Percentiles rank a stretch among this genome's conserved stretches.
Evolutionary conservation across 2,329 filamentous ascomycete genomes (phyloP).

Genomic region (Fusarium newnesense): DNA sequence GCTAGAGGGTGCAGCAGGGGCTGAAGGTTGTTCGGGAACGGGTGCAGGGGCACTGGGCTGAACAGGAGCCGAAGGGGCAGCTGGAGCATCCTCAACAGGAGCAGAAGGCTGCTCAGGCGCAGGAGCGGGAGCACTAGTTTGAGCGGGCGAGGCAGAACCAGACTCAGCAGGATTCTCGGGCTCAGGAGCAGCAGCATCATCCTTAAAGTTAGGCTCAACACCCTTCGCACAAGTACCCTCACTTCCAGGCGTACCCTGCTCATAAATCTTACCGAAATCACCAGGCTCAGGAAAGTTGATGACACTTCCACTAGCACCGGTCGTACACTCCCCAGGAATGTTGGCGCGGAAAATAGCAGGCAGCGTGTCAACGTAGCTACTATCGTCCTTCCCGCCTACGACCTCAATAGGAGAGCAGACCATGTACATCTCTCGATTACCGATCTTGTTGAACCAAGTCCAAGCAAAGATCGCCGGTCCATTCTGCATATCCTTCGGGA

Average conservation of each 20-base stretch:
- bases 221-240: conserved; percentile 32
- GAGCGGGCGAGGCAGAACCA: background rate
- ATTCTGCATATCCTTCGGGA: conserved; percentile 45
- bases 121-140: background rate
- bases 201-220: conserved; percentile 36
- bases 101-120: background rate
- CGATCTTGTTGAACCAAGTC: conserved; percentile 81
- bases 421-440: conserved; percentile 89
- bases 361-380: conserved; percentile 28
- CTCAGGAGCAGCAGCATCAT: conserved; percentile 3
- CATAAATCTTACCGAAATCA: conserved; percentile 35
- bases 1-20: background rate
- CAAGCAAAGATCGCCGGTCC: conserved; percentile 75
- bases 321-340: conserved; percentile 41
- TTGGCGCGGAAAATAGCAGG: conserved; percentile 41
- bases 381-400: conserved; percentile 49
- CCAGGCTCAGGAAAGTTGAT: conserved; percentile 42
- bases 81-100: background rate
- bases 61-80: background rate
- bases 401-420: conserved; percentile 80
- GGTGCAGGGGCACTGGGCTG: background rate
- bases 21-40: background rate
- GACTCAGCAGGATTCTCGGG: conserved; percentile 8
- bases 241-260: conserved; percentile 17
- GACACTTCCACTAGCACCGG: conserved; percentile 29